These are phyloP conservation scores for Taiozyma sp. DNA, from an alignment of 1,139 yeast genomes.

Conservation along the genomic window DNA sequence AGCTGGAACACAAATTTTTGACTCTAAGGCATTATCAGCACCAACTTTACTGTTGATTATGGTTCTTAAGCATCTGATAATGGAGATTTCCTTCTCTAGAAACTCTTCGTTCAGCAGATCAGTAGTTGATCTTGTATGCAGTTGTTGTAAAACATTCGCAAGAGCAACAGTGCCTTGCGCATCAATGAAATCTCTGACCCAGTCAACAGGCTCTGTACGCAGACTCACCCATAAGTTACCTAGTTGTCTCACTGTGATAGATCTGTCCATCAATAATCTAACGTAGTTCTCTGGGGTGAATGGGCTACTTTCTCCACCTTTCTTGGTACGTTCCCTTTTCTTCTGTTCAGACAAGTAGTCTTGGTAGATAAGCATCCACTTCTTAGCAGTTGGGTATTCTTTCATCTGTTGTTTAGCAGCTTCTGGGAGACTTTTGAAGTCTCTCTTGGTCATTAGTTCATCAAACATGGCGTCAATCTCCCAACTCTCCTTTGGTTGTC, in stretches of 20 bases:
- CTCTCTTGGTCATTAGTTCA: constrained; percentile 75
- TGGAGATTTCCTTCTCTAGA: constrained; percentile 52
- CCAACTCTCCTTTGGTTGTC: constrained; percentile 51
- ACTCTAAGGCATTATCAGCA: constrained; percentile 47
- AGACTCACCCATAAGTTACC: constrained; percentile 87
- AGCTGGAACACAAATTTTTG: constrained; percentile 49
- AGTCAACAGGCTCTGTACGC: constrained; percentile 84
- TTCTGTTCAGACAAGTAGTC: constrained; percentile 76
- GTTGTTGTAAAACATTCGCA: constrained; percentile 48
- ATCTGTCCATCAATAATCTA: constrained; percentile 61
- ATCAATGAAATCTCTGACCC: constrained; percentile 81
- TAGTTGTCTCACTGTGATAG: constrained; percentile 64
- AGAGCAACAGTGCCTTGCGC: constrained; percentile 89
- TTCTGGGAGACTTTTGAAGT: constrained; percentile 72
- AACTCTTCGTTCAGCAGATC: constrained; percentile 27
- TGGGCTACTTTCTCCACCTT: constrained; percentile 23
- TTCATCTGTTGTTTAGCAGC: constrained; percentile 77
- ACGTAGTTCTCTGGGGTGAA: constrained; percentile 72
- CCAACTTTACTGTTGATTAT: constrained; percentile 52
- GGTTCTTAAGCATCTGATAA: constrained; percentile 59
- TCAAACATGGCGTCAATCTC: constrained; percentile 64
- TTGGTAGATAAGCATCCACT: constrained; percentile 90
- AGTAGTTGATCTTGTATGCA: constrained; percentile 27
- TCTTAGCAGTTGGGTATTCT: constrained; percentile 68
- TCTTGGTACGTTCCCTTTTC: constrained; percentile 40